These are phyloP conservation scores for Penicillium paneum DNA, from an alignment of 2,329 filamentous ascomycete species.

Conservation along the genomic window DNA sequence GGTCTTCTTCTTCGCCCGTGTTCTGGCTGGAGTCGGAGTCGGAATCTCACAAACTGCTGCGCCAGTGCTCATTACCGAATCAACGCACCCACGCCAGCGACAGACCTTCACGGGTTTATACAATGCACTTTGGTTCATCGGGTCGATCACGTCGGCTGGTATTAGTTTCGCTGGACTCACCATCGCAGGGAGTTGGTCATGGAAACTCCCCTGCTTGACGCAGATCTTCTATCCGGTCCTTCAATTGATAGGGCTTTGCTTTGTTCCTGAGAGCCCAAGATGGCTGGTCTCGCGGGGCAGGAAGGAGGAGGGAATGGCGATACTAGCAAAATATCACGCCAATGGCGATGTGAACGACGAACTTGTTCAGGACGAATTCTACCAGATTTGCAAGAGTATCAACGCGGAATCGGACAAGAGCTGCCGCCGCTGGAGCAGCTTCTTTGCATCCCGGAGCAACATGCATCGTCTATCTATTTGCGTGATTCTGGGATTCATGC, in stretches of 20 bases:
- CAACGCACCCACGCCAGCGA: constrained; percentile 29
- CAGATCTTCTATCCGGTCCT: constrained; percentile 48
- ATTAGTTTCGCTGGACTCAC: constrained; percentile 19
- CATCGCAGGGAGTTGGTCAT: constrained; percentile 39
- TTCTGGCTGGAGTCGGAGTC: constrained; percentile 39
- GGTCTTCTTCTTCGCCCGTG: constrained; percentile 29
- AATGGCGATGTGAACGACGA: constrained; percentile 40
- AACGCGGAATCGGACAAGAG: constrained; percentile 15
- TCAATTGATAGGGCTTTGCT: constrained; percentile 50
- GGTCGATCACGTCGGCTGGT: constrained; percentile 19
- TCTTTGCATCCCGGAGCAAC: constrained; percentile 16
- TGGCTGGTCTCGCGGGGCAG: constrained; percentile 61
- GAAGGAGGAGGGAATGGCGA: constrained; percentile 55
- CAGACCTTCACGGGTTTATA: constrained; percentile 31
- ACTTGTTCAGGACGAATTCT: constrained; percentile 24
- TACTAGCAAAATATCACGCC: constrained; percentile 59
- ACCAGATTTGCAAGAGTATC: constrained; percentile 25
- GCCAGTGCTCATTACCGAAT: constrained; percentile 31
- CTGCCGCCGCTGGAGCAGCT: constrained; percentile 18
- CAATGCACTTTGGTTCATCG: constrained; percentile 28
- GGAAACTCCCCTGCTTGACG: constrained; percentile 59
- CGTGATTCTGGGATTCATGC: constrained; percentile 24
- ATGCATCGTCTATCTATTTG: constrained; percentile 23
- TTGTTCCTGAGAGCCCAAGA: constrained; percentile 61
- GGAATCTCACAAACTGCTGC: constrained; percentile 32